Conservation (phyloP, 768 basidiomycete genomes). For the Steccherinum ochraceum region DNA sequence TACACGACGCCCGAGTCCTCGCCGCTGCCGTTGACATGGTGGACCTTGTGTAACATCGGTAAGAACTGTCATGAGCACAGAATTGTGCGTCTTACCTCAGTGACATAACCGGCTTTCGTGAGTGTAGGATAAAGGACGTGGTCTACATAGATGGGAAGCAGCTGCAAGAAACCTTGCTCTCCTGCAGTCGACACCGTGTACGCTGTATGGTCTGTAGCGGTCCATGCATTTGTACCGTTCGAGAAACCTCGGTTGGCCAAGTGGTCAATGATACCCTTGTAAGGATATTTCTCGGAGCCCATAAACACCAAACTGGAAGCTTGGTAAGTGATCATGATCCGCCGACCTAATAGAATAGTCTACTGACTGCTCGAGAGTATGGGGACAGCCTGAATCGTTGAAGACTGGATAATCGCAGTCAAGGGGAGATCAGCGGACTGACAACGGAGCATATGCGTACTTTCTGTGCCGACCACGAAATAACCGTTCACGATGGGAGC, state of each 20-base stretch:
- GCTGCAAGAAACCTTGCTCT: constrained; percentile 81
- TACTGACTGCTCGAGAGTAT: constrained; percentile 90
- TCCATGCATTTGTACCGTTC: constrained; percentile 95
- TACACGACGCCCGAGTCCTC: constrained; percentile 95
- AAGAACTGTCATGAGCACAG: background rate
- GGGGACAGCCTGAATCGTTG: constrained; percentile 91
- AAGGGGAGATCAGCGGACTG: background rate
- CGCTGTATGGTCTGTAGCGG: constrained; percentile 89
- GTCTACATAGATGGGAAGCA: constrained; percentile 87
- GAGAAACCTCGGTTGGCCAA: constrained; percentile 93
- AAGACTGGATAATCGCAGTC: constrained; percentile 52
- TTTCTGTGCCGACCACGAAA: constrained; percentile 87
- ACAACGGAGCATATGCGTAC: constrained; percentile 34
- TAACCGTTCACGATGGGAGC: constrained; percentile 89
- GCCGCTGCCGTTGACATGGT: constrained; percentile 88
- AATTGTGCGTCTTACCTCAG: constrained; percentile 35
- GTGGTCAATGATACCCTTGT: constrained; percentile 93
- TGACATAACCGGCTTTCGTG: constrained; percentile 75
- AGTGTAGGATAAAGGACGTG: constrained; percentile 96
- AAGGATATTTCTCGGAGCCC: constrained; percentile 92
- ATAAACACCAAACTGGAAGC: constrained; percentile 75
- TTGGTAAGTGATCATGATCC: background rate
- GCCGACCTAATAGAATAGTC: no score
- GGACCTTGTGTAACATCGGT: constrained; percentile 48
- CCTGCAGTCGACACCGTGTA: constrained; percentile 97